Evolutionary conservation across 148 eudicot species (phyloP).

Genomic region (Drosera capensis): DNA sequence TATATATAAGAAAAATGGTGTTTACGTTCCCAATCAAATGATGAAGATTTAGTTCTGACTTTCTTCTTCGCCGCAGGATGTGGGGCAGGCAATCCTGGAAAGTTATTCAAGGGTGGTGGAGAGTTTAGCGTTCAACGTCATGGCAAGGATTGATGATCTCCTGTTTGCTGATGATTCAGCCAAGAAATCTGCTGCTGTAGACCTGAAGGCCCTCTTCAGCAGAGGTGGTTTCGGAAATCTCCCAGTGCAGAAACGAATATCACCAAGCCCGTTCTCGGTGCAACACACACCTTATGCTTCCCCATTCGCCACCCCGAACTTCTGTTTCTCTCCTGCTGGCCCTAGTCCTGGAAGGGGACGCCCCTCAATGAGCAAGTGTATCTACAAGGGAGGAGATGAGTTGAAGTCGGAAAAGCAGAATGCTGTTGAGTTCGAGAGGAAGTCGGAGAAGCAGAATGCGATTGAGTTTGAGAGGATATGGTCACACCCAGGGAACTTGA

Average conservation of each 20-base stretch:
- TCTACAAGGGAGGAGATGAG: constrained; percentile 8
- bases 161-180: constrained; percentile 66
- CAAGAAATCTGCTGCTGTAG: constrained; percentile 49
- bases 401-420: constrained; percentile 17
- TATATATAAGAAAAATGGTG: background rate
- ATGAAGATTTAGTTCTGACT: background rate
- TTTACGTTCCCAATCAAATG: background rate
- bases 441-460: constrained; percentile 26
- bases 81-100: constrained; percentile 40
- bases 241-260: constrained; percentile 69
- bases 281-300: constrained; percentile 74
- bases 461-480: constrained; percentile 34
- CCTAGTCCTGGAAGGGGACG: constrained; percentile 52
- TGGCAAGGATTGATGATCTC: constrained; percentile 33
- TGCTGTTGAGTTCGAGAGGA: constrained; percentile 28
- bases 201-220: constrained; percentile 38
- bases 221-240: constrained; percentile 65
- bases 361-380: constrained; percentile 13
- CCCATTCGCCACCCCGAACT: constrained; percentile 82
- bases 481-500: constrained; percentile 35
- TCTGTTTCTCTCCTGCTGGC: constrained; percentile 62
- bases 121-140: constrained; percentile 32
- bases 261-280: constrained; percentile 90
- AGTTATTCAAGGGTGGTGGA: constrained; percentile 41
- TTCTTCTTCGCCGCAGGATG: constrained; percentile 20